Evolutionary conservation across 495 filamentous ascomycete species (phyloP), one percentile per base, ranked within the genome.

Genomic region (Podospora didyma): DNA sequence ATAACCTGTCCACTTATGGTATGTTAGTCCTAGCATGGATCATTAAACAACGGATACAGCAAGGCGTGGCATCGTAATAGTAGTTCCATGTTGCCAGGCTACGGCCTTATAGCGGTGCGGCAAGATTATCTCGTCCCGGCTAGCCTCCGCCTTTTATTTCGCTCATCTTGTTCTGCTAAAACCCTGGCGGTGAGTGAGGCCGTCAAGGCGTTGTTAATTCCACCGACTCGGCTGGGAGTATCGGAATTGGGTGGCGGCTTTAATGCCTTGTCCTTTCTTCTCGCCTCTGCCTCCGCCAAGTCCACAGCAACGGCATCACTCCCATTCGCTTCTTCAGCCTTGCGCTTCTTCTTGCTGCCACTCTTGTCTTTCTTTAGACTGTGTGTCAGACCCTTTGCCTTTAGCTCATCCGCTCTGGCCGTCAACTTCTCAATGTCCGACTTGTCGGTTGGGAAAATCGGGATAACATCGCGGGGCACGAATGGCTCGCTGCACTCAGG

Each of bases 351-450:
- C 59, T 74, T 73, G 74, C 89, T 84, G 65, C 85, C 85, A 53
- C 84, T 75, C 76, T 95, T 97, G 68, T 92, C 83, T 66, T 96
- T 96, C 75, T 97, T 99, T 39, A 97, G 73, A 7, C 87, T 89
- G 68, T 99, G 94, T 17, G 93, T 82, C 2, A 97, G 76, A 4
- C 89, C 86, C 44, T 82, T 76, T 22, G 87, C 81, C 51, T 80
- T 82, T 20, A 97, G 76, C 24, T 75, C 81, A 20, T 83, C 80
- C 26, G 82, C 73, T 22, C 95, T 79, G n/a, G 77, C 72, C 7
- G 80, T 64, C 22, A 97, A 73, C 34, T 78, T 78, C 49, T 89
- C 79, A 53, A 92, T 82, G 48, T 97, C 94, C 11, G 75, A 74
- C 51, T 84, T 77, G 28, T 83, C 81, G 0, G 82, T 83, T 0